Conservation (phyloP, 2,329 filamentous ascomycete species). For the Apiospora malaysiana region DNA sequence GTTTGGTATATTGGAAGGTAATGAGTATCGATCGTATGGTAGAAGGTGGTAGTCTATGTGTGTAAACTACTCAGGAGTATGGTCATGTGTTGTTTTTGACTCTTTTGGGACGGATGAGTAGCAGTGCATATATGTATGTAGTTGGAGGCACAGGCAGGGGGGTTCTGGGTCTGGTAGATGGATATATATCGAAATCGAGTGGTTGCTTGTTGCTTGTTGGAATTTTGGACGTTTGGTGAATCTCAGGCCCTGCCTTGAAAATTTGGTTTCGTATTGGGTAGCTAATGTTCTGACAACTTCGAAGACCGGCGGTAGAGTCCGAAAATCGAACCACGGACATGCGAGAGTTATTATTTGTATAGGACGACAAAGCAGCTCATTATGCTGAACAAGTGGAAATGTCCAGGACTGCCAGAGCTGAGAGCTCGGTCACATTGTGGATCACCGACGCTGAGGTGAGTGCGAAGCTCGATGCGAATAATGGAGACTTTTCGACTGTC, state of each 20-base stretch:
- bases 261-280: neutral
- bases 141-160: neutral
- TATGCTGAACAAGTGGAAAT: conserved; percentile 18
- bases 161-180: neutral
- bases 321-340: conserved; percentile 14
- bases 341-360: conserved; percentile 12
- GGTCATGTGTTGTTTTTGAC: neutral
- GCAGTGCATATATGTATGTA: neutral
- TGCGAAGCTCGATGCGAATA: conserved; percentile 16
- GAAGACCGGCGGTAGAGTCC: conserved; percentile 8
- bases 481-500: neutral
- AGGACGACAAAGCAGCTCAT: conserved; percentile 17
- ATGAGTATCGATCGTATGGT: conserved; percentile 7
- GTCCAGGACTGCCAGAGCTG: neutral
- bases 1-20: neutral
- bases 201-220: neutral
- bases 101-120: neutral
- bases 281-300: neutral
- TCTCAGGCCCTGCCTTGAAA: neutral
- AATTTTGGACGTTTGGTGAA: neutral
- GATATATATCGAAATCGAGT: neutral
- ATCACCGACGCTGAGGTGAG: neutral
- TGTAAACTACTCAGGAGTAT: neutral
- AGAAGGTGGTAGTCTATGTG: neutral
- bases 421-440: conserved; percentile 18